phyloP scores from a whole-genome alignment of 1,284 basidiomycete species.

The Boletellus deceptivus region DNA sequence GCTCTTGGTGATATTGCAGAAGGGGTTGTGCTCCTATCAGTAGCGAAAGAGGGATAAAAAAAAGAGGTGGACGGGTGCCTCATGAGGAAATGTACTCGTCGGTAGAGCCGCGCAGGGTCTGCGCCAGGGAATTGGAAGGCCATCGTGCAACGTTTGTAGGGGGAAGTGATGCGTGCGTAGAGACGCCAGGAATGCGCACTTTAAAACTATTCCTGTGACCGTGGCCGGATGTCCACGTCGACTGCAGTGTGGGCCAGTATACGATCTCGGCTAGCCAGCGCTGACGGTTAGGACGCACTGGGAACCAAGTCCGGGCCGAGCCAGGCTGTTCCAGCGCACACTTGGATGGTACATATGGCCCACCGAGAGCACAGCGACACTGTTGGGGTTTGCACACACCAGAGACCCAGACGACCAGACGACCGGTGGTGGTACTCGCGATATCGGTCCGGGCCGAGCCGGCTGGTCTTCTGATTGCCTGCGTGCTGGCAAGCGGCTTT shows the following conservation, averaged over 20 bases:
- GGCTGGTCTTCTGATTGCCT: background rate
- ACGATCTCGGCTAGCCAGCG: too few relatives aligned
- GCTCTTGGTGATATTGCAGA: constrained; percentile 31
- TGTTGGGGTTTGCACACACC: background rate
- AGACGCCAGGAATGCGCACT: background rate
- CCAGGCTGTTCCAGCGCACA: too few relatives aligned
- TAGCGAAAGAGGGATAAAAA: constrained; percentile 35
- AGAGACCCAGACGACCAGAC: too few relatives aligned
- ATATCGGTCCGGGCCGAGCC: constrained; percentile 15
- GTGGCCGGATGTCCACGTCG: too few relatives aligned
- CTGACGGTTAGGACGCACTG: too few relatives aligned
- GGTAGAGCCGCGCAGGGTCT: constrained; percentile 51
- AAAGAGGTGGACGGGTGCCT: background rate
- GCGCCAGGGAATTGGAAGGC: constrained; percentile 19
- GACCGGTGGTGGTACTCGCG: background rate
- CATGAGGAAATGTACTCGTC: constrained; percentile 42
- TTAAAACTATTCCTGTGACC: constrained; percentile 1
- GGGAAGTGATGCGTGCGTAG: background rate
- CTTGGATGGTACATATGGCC: too few relatives aligned
- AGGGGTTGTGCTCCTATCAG: constrained; percentile 29
- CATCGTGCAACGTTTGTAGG: constrained; percentile 3
- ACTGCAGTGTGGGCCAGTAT: too few relatives aligned
- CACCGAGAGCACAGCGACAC: background rate
- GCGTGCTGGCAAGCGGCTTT: background rate
- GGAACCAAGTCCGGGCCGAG: too few relatives aligned